These are phyloP conservation scores for Penicillium sp. DNA, from an alignment of 2,329 filamentous ascomycete species.

Conservation along the genomic window DNA sequence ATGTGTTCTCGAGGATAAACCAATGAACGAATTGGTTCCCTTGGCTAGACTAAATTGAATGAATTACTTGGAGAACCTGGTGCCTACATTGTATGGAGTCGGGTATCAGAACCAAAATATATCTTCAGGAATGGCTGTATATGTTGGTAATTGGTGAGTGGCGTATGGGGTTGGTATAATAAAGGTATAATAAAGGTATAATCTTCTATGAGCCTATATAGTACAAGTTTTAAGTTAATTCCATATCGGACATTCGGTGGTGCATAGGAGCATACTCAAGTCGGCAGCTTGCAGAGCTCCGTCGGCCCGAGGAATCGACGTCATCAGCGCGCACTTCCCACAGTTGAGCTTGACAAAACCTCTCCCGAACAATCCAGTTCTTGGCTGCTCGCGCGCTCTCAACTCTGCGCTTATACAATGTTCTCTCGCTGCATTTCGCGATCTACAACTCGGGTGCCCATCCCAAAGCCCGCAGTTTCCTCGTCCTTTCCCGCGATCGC, in stretches of 20 bases:
- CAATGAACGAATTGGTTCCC: too few relatives aligned
- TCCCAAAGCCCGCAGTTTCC: slow-evolving; percentile 21
- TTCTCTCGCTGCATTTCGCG: slow-evolving; percentile 33
- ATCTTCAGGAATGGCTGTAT: too few relatives aligned
- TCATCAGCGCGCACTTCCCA: slow-evolving; percentile 19
- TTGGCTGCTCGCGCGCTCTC: not conserved
- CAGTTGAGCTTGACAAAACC: not conserved
- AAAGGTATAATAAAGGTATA: too few relatives aligned
- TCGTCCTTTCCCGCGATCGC: slow-evolving; percentile 14
- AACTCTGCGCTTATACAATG: slow-evolving; percentile 26
- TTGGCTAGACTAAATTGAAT: too few relatives aligned
- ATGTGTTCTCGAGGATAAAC: too few relatives aligned
- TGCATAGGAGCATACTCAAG: not conserved
- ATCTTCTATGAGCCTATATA: too few relatives aligned
- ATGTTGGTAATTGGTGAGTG: too few relatives aligned
- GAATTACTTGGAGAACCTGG: too few relatives aligned
- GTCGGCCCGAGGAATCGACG: slow-evolving; percentile 32
- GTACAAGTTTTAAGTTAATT: too few relatives aligned
- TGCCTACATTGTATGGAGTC: too few relatives aligned
- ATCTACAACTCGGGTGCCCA: slow-evolving; percentile 24
- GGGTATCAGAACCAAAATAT: too few relatives aligned
- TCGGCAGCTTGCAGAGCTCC: slow-evolving; percentile 18
- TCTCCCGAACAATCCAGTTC: slow-evolving; percentile 6
- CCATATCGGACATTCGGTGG: not conserved
- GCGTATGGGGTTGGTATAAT: too few relatives aligned